Evolutionary conservation across 805 yeast species (phyloP).

Genomic region (Nakazawaea siamensis): DNA sequence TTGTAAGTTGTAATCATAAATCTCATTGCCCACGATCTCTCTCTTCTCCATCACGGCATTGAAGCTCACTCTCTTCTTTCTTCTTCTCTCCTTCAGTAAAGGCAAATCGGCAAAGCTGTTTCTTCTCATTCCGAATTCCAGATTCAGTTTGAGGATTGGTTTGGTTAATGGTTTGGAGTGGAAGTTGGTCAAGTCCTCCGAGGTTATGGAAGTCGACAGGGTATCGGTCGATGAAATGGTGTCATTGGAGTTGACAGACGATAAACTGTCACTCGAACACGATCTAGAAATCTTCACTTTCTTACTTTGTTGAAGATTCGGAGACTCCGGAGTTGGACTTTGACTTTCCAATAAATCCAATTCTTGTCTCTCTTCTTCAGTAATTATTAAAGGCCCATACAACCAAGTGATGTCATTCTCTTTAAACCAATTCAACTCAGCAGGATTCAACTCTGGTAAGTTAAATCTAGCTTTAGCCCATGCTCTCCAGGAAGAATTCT

Average conservation of each 20-base stretch:
- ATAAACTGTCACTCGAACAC: constrained; percentile 8
- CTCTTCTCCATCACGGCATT: constrained; percentile 33
- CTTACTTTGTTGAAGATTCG: too few species aligned
- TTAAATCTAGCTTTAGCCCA: constrained; percentile 79
- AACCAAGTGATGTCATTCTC: constrained; percentile 46
- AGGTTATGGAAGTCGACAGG: constrained; percentile 4
- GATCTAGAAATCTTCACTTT: too few species aligned
- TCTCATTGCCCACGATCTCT: constrained; percentile 34
- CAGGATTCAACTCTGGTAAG: constrained; percentile 36
- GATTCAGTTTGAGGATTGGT: constrained; percentile 9
- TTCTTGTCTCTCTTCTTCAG: constrained; percentile 7
- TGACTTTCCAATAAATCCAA: too few species aligned
- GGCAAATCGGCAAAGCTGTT: neutral
- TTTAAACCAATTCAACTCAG: constrained; percentile 44
- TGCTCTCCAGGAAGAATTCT: constrained; percentile 89
- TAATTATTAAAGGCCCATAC: constrained; percentile 37
- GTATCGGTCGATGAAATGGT: constrained; percentile 5
- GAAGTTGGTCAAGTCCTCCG: constrained; percentile 7
- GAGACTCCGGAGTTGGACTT: too few species aligned
- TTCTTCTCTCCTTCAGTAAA: neutral
- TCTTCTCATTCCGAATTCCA: too few species aligned
- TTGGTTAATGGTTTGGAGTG: constrained; percentile 8
- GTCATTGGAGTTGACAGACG: constrained; percentile 2
- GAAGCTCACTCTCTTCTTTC: constrained; percentile 31
- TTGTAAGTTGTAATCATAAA: constrained; percentile 28